A percentile compares a stretch with the other conserved stretches of the same genome.
Conservation (phyloP, 1,284 basidiomycete genomes). For the Anthracocystis panici-leucophaei region DNA sequence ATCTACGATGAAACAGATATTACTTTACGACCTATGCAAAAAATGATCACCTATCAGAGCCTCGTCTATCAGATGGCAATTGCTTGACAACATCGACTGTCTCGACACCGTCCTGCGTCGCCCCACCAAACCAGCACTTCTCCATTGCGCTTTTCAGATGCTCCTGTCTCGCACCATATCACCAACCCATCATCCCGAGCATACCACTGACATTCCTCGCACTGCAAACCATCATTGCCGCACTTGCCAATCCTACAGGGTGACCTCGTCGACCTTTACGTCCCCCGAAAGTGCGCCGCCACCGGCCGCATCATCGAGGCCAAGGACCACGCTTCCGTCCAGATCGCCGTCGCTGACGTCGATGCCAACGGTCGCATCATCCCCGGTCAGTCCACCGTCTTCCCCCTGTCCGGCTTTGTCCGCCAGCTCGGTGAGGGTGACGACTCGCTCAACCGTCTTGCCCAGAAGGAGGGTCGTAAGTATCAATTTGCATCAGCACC, state of each 20-base stretch:
- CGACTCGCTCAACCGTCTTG: conserved; percentile 95
- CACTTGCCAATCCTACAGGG: conserved; percentile 75
- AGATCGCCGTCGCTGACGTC: conserved; percentile 94
- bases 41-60: too few relatives aligned
- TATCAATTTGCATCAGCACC: conserved; percentile 59
- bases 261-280: conserved; percentile 99
- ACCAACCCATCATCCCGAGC: not conserved
- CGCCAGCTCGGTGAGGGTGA: conserved; percentile 96
- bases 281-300: conserved; percentile 90
- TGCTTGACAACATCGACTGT: not conserved
- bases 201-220: conserved; percentile 23
- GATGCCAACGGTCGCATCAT: conserved; percentile 91
- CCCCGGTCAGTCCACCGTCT: conserved; percentile 83
- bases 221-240: not conserved
- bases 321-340: conserved; percentile 98
- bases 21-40: too few relatives aligned
- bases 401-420: conserved; percentile 93
- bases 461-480: conserved; percentile 94
- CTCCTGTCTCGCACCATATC: not conserved
- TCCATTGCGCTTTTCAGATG: conserved; percentile 4
- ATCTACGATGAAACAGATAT: not conserved
- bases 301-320: conserved; percentile 94
- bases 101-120: not conserved
- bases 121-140: not conserved
- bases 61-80: too few relatives aligned